phyloP scores from a whole-genome alignment of 2,329 filamentous ascomycete species.

The Exserohilum turcica region DNA sequence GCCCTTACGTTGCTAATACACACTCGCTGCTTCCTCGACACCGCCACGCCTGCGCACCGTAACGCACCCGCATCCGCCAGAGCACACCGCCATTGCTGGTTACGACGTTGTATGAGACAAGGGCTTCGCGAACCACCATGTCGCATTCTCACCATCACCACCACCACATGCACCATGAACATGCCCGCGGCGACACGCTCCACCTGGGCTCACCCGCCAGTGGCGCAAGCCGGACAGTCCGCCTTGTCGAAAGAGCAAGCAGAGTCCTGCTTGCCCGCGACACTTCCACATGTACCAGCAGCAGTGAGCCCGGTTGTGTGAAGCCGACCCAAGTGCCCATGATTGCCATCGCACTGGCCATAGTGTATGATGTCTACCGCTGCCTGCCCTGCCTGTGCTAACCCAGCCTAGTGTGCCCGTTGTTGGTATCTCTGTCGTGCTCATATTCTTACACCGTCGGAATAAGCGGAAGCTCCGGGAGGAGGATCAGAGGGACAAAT shows the following conservation, averaged over 20 bases:
- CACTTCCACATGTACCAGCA: constrained; percentile 35
- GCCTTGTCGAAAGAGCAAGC: constrained; percentile 30
- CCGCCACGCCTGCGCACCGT: constrained; percentile 2
- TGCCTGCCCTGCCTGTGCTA: constrained; percentile 22
- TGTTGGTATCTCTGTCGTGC: constrained; percentile 65
- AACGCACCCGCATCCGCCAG: constrained; percentile 19
- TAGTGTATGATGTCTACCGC: constrained; percentile 33
- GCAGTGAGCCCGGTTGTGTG: constrained; percentile 42
- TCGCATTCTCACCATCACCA: constrained; percentile 39
- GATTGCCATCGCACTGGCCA: constrained; percentile 41
- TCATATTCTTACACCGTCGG: constrained; percentile 79
- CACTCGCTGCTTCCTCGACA: constrained; percentile 12
- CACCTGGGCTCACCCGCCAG: constrained; percentile 16
- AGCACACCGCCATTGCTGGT: constrained; percentile 24
- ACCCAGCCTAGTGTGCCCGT: constrained; percentile 71
- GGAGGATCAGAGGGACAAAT: constrained; percentile 85
- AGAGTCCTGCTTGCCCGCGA: constrained; percentile 37
- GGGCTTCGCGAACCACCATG: constrained; percentile 34
- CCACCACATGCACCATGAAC: constrained; percentile 36
- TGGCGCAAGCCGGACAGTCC: constrained; percentile 25
- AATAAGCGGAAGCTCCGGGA: constrained; percentile 71
- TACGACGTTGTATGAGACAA: constrained; percentile 25
- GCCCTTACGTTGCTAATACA: constrained; percentile 46
- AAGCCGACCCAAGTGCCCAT: constrained; percentile 44
- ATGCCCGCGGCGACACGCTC: constrained; percentile 24